phyloP scores from a whole-genome alignment of 371 early-diverging fungal genomes.

The Mucor circinelloides region DNA sequence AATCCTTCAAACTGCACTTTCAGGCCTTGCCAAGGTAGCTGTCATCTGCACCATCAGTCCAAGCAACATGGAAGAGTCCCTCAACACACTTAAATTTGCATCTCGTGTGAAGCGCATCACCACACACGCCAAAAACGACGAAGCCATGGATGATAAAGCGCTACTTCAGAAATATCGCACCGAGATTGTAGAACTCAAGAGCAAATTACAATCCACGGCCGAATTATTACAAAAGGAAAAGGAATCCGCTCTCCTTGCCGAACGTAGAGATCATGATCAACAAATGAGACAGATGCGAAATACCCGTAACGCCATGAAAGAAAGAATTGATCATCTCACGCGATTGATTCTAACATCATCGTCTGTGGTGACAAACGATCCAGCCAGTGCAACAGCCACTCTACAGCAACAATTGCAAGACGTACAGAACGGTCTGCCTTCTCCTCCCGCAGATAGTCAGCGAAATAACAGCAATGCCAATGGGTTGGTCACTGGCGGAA shows the following conservation, averaged over 20 bases:
- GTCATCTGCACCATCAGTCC: conserved; percentile 88
- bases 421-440: background rate
- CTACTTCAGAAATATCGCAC: conserved; percentile 80
- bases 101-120: conserved; percentile 77
- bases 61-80: conserved; percentile 71
- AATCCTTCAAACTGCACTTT: conserved; percentile 86
- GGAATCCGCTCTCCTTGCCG: conserved; percentile 34
- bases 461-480: background rate
- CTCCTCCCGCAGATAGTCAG: background rate
- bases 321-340: conserved; percentile 74
- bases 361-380: conserved; percentile 40
- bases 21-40: conserved; percentile 79
- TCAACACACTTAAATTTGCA: conserved; percentile 91
- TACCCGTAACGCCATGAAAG: conserved; percentile 77
- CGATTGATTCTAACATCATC: conserved; percentile 78
- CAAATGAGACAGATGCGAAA: conserved; percentile 73
- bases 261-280: conserved; percentile 69
- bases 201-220: conserved; percentile 67
- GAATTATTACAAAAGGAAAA: conserved; percentile 49
- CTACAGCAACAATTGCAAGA: background rate
- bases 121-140: conserved; percentile 68
- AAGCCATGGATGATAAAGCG: conserved; percentile 84
- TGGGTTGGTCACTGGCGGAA: background rate
- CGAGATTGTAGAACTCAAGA: conserved; percentile 84
- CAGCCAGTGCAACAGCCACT: background rate